phyloP scores from a whole-genome alignment of 2,329 filamentous ascomycete species.

The Capronia epimyces region DNA sequence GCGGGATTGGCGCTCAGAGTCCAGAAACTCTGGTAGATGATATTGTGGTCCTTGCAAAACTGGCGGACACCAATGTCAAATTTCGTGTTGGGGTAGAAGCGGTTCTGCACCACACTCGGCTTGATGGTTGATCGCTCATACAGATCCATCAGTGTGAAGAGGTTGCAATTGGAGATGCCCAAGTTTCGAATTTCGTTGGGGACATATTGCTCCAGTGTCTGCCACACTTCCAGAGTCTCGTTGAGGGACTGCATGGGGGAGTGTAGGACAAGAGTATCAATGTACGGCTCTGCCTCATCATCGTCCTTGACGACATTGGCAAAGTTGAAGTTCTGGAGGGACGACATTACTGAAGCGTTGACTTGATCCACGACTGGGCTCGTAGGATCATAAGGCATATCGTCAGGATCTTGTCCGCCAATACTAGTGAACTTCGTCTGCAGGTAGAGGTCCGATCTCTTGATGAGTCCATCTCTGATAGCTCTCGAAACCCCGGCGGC shows the following conservation, averaged over 20 bases:
- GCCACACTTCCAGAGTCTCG: slow-evolving; percentile 61
- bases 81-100: slow-evolving; percentile 57
- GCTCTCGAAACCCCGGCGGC: slow-evolving; percentile 61
- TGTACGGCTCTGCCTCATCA: slow-evolving; percentile 43
- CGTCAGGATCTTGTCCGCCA: slow-evolving; percentile 54
- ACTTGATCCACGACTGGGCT: slow-evolving; percentile 60
- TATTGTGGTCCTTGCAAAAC: slow-evolving; percentile 49
- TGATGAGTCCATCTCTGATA: slow-evolving; percentile 55
- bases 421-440: slow-evolving; percentile 79
- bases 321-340: slow-evolving; percentile 50
- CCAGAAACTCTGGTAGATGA: slow-evolving; percentile 58
- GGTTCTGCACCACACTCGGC: slow-evolving; percentile 67
- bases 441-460: slow-evolving; percentile 59
- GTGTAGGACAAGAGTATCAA: slow-evolving; percentile 57
- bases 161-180: slow-evolving; percentile 70
- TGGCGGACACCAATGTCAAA: slow-evolving; percentile 58
- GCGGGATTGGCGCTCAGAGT: slow-evolving; percentile 55
- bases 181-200: slow-evolving; percentile 59
- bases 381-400: slow-evolving; percentile 58
- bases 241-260: slow-evolving; percentile 49
- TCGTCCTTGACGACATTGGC: slow-evolving; percentile 27
- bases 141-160: slow-evolving; percentile 46
- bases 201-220: slow-evolving; percentile 60
- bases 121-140: slow-evolving; percentile 42
- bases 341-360: slow-evolving; percentile 60